Conservation (phyloP, 2,329 filamentous ascomycete genomes). For the Cyphellophora europaea region DNA sequence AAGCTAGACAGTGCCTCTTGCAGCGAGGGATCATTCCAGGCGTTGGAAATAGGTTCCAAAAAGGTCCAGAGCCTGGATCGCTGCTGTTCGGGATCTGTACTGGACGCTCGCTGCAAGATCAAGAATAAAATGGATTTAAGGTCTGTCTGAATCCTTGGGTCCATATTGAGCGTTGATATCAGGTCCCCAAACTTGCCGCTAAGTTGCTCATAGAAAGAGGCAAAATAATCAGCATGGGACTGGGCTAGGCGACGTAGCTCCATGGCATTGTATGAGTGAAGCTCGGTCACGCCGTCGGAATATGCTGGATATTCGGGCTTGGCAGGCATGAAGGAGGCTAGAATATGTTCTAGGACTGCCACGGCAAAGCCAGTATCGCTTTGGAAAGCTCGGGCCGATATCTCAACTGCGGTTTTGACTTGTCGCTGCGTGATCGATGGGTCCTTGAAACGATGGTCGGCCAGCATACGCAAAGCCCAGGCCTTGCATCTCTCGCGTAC, state of each 20-base stretch:
- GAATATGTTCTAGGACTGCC: conserved; percentile 81
- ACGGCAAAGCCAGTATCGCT: conserved; percentile 73
- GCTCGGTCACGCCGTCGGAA: conserved; percentile 80
- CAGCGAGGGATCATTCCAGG: conserved; percentile 68
- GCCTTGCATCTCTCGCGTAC: conserved; percentile 30
- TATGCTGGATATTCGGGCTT: conserved; percentile 63
- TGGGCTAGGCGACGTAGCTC: conserved; percentile 83
- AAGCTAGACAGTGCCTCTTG: conserved; percentile 64
- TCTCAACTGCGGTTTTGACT: conserved; percentile 72
- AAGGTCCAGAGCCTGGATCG: conserved; percentile 66
- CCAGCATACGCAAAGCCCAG: conserved; percentile 30
- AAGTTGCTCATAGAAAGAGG: conserved; percentile 79
- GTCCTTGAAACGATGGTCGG: conserved; percentile 47
- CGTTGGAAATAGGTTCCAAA: conserved; percentile 67
- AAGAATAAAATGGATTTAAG: conserved; percentile 89
- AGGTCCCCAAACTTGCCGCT: conserved; percentile 76
- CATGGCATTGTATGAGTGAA: conserved; percentile 74
- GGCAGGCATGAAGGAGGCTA: conserved; percentile 70
- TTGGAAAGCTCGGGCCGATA: conserved; percentile 72
- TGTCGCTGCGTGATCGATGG: conserved; percentile 74
- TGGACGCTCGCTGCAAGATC: conserved; percentile 79
- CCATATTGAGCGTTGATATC: conserved; percentile 59
- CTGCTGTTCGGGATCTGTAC: conserved; percentile 61
- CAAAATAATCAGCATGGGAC: conserved; percentile 83
- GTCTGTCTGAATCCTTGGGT: conserved; percentile 75